Base-by-base conservation (phyloP, 176 grass and related monocot genomes). In the Raddia distichophylla region DNA sequence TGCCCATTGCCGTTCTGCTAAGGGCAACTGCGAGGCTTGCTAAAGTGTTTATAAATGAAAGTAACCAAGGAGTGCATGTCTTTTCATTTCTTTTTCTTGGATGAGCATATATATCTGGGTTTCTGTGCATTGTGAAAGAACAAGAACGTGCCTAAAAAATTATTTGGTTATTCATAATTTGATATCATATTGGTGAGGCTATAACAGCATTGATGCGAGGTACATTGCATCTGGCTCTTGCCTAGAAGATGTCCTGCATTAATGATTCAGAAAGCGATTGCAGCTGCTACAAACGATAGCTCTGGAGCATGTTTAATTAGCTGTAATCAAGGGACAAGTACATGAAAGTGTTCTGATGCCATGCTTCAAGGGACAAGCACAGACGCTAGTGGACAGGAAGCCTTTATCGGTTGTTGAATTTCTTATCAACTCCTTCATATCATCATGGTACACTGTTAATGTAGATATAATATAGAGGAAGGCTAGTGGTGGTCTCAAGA, bases 331-430 rank as follows among this genome's bases (percentile, higher is more conserved):
- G n/a, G n/a, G n/a, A n/a, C n/a, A n/a, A n/a, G n/a, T n/a, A n/a
- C n/a, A n/a, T n/a, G n/a, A n/a, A n/a, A 61, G n/a, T 43, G 69
- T 42, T 69, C n/a, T 18, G 44, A 50, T 68, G 85, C 70, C 87
- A 80, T 89, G 87, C 46, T 69, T 60, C 16, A 34, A 80, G 27
- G 82, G 87, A 7, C 74, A 82, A 16, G 13, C 33, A 74, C 55
- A 60, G 35, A 74, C 44, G 17, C 35, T 55, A 72, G 62, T 84
- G 87, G 87, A 75, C 76, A 64, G 66, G 37, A 82, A 74, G 20
- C 56, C 47, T 32, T 5, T 53, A 15, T 54, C 43, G 50, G 54
- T 44, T 58, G 7, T 35, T 33, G 43, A 17, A 51, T 58, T 58
- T 27, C 13, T 69, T 46, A 19, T 69, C 67, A 53, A 62, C 80